A percentile compares a stretch with the other conserved stretches of the same genome.
These are phyloP conservation scores for Kwoniella sp. DNA, from an alignment of 768 basidiomycete genomes.

Conservation along the genomic window DNA sequence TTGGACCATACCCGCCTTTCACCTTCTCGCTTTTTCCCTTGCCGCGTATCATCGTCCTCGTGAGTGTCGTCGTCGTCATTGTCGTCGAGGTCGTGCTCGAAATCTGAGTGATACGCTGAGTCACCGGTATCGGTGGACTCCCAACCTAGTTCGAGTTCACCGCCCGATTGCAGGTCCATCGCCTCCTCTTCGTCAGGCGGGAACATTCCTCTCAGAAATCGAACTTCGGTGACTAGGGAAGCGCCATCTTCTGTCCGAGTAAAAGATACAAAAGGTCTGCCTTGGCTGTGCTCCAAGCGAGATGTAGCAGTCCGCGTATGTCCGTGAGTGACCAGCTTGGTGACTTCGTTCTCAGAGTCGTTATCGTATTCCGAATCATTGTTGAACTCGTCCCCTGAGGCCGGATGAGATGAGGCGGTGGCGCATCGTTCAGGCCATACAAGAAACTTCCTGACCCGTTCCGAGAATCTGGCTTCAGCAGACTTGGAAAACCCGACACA, in stretches of 20 bases:
- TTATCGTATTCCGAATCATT: background rate
- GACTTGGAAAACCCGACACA: slow-evolving; percentile 33
- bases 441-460: slow-evolving; percentile 31
- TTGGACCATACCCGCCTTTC: background rate
- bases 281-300: background rate
- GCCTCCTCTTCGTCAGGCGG: slow-evolving; percentile 25
- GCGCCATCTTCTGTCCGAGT: slow-evolving; percentile 45
- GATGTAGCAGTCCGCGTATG: background rate
- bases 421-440: slow-evolving; percentile 35
- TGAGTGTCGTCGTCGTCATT: slow-evolving; percentile 10
- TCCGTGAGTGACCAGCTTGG: background rate
- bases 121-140: background rate
- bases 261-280: slow-evolving; percentile 40
- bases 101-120: background rate
- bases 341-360: slow-evolving; percentile 4
- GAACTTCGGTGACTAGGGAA: slow-evolving; percentile 37
- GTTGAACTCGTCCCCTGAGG: background rate
- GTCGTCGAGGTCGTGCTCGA: slow-evolving; percentile 9
- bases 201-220: slow-evolving; percentile 36
- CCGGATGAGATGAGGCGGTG: background rate
- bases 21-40: background rate
- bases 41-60: background rate
- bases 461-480: slow-evolving; percentile 14
- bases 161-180: slow-evolving; percentile 26
- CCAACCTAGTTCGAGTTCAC: slow-evolving; percentile 24